Base-by-base conservation (phyloP, 345 rosid genomes). In the Clarkia xantiana region DNA sequence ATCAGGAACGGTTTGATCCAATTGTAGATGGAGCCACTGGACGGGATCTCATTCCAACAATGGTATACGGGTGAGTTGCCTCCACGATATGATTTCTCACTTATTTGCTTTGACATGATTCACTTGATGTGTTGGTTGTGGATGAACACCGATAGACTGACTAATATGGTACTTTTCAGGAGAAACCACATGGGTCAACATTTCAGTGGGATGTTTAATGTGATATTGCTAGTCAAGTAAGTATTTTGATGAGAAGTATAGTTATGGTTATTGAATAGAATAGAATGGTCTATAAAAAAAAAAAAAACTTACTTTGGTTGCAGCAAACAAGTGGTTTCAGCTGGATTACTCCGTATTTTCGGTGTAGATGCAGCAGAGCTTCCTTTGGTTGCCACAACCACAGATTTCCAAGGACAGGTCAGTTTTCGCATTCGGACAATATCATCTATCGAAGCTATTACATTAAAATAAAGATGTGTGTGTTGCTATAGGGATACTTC, bases 341-440 rank as follows among this genome's bases (percentile, higher is more conserved):
- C 79, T 13, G 98, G 86, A 59, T 69, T 81, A 44, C 71, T 86
- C 49, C 71, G 98, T 52, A 60, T 90, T 49, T 84, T 90, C 8
- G 96, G 96, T 59, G 61, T 64, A 59, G 96, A 91, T 45, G 59
- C 86, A 62, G 98, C 98, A 6, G 98, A 91, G 59, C 79, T 91
- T 57, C 98, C 98, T 58, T 55, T 86, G 40, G 98, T 78, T 55
- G 96, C 98, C 42, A 91, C 96, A 17, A 73, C 71, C 54, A 64
- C 56, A 43, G 84, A 75, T 17, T 65, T 49, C 45, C 83, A 81
- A 68, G 94, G 94, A 53, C 71, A 76, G 84, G 98, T 87, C 36
- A 1, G 36, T 29, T 23, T 23, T 23, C 6, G 29, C 36, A 29
- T 29, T 7, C 3, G 8, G 36, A 29, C 8, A 10, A 29, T 29